These are phyloP conservation scores for Trichoderma simmonsii DNA, from an alignment of 2,329 filamentous ascomycete genomes.

Conservation along the genomic window DNA sequence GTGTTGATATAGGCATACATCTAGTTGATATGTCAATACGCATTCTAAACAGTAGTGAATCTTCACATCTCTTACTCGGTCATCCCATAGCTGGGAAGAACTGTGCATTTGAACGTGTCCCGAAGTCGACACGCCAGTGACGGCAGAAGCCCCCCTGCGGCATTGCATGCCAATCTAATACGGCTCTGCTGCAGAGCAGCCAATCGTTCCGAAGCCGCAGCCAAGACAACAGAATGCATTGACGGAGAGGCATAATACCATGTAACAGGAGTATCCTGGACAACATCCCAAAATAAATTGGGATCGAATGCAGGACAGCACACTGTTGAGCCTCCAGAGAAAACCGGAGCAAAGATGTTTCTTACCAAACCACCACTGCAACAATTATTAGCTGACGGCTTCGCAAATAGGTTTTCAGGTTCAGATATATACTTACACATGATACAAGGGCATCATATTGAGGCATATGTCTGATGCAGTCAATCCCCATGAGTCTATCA, in stretches of 20 bases:
- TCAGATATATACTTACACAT: conserved; percentile 43
- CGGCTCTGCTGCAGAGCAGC: conserved; percentile 40
- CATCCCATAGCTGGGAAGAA: conserved; percentile 58
- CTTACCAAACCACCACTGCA: conserved; percentile 50
- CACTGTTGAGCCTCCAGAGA: conserved; percentile 52
- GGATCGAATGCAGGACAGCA: conserved; percentile 54
- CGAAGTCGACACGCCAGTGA: conserved; percentile 47
- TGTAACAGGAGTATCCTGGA: conserved; percentile 45
- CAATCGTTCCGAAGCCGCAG: conserved; percentile 40
- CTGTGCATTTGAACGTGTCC: conserved; percentile 48
- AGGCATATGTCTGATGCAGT: conserved; percentile 47
- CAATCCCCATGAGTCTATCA: conserved; percentile 53
- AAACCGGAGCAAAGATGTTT: conserved; percentile 53
- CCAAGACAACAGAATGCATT: conserved; percentile 54
- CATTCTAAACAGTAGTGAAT: neutral
- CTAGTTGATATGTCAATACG: conserved; percentile 21
- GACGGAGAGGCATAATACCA: conserved; percentile 59
- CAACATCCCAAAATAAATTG: conserved; percentile 54
- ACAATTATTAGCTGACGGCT: conserved; percentile 15
- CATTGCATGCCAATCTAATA: conserved; percentile 54
- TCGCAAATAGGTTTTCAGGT: neutral
- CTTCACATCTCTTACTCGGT: conserved; percentile 42
- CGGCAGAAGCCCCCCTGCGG: conserved; percentile 51
- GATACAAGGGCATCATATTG: conserved; percentile 60
- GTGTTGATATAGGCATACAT: conserved; percentile 57